Evolutionary conservation across 1,284 basidiomycete genomes (phyloP).

Genomic region (Apiotrichum gracile): DNA sequence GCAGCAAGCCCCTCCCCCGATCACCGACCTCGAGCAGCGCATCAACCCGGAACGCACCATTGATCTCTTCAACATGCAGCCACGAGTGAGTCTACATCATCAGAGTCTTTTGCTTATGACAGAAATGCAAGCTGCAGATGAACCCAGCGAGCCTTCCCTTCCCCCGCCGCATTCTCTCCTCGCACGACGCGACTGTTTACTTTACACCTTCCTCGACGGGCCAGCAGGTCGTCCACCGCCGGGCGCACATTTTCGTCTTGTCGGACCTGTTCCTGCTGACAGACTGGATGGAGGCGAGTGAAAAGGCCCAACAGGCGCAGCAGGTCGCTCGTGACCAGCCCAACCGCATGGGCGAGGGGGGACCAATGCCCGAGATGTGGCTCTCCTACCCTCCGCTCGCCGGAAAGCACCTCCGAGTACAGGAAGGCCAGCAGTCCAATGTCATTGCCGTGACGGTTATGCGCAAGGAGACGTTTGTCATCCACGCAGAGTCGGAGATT

Average conservation of each 20-base stretch:
- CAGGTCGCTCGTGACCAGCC: constrained; percentile 41
- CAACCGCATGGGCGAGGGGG: constrained; percentile 46
- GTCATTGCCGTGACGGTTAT: constrained; percentile 74
- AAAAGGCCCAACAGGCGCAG: constrained; percentile 49
- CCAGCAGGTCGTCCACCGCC: constrained; percentile 62
- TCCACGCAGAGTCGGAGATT: constrained; percentile 61
- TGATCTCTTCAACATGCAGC: constrained; percentile 94
- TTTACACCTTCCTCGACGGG: constrained; percentile 73
- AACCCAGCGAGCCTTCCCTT: constrained; percentile 72
- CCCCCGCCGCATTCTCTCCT: constrained; percentile 69
- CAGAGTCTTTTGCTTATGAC: constrained; percentile 13
- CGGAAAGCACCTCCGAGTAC: constrained; percentile 81
- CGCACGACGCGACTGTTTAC: constrained; percentile 66
- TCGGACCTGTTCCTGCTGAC: constrained; percentile 88
- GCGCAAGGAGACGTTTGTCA: constrained; percentile 74
- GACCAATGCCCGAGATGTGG: constrained; percentile 75
- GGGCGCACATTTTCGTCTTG: constrained; percentile 82
- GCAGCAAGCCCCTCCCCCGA: constrained; percentile 46
- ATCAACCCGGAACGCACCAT: constrained; percentile 73
- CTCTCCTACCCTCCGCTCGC: constrained; percentile 91
- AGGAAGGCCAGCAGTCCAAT: constrained; percentile 55
- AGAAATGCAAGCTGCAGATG: constrained; percentile 91
- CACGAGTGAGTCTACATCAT: constrained; percentile 59
- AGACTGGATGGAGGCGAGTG: constrained; percentile 68
- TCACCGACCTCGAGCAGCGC: constrained; percentile 72